Percentiles rank a stretch among this genome's conserved stretches.
These are phyloP conservation scores for Euphorbia celastroides DNA, from an alignment of 441 rosid species.

Conservation along the genomic window DNA sequence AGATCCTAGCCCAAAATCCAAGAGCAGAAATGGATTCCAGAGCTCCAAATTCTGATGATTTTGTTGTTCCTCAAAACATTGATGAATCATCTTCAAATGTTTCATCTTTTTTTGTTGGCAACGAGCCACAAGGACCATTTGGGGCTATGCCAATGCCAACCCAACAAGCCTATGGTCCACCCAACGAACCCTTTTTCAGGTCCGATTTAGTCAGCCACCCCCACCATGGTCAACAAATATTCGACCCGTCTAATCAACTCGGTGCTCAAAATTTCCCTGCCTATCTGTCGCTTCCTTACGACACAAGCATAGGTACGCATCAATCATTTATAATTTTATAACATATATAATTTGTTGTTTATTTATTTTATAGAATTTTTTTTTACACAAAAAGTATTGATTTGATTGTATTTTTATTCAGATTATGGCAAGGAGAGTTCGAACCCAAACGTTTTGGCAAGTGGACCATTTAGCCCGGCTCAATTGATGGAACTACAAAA, in stretches of 20 bases:
- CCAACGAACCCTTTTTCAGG: constrained; percentile 35
- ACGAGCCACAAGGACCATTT: constrained; percentile 43
- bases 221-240: constrained; percentile 40
- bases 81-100: background rate
- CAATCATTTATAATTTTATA: too few relatives aligned
- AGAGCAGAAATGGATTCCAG: constrained; percentile 48
- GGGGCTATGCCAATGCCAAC: constrained; percentile 37
- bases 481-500: constrained; percentile 93
- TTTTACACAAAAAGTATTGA: background rate
- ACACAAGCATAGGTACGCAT: constrained; percentile 44
- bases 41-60: constrained; percentile 41
- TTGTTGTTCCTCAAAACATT: constrained; percentile 30
- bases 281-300: constrained; percentile 27
- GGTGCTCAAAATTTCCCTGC: constrained; percentile 28
- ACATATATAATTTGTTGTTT: background rate
- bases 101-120: background rate
- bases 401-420: background rate
- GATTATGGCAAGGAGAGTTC: background rate
- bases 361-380: background rate
- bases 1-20: background rate
- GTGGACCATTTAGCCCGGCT: constrained; percentile 56
- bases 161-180: constrained; percentile 24
- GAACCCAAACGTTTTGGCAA: background rate
- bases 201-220: constrained; percentile 36
- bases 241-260: constrained; percentile 42